A percentile compares a stretch with the other conserved stretches of the same genome.
Evolutionary conservation across 2,329 filamentous ascomycete genomes (phyloP).

Genomic region (Botrytis byssoidea): DNA sequence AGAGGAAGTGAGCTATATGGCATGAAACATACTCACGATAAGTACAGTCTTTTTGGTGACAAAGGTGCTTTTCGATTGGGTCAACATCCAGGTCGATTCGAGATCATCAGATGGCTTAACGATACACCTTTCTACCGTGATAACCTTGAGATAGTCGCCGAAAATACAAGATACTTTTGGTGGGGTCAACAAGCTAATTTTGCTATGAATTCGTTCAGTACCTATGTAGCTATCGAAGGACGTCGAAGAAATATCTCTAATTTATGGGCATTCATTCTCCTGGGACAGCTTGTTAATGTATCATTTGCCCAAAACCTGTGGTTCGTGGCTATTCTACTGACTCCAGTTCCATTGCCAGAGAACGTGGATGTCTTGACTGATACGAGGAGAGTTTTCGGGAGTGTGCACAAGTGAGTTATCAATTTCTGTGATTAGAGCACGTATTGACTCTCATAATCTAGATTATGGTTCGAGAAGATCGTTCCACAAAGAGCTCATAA

Average conservation of each 20-base stretch:
- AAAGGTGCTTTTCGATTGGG: conserved; percentile 36
- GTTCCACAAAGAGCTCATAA: conserved; percentile 45
- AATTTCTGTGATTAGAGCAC: neutral
- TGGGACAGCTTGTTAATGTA: conserved; percentile 59
- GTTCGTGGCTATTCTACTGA: conserved; percentile 57
- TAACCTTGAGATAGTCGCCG: conserved; percentile 52
- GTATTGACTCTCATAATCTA: conserved; percentile 29
- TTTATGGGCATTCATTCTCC: conserved; percentile 54
- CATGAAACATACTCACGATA: conserved; percentile 23
- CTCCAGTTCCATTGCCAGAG: conserved; percentile 48
- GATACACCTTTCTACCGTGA: conserved; percentile 35
- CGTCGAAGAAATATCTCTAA: conserved; percentile 55
- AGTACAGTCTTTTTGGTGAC: conserved; percentile 35
- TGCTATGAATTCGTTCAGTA: conserved; percentile 53
- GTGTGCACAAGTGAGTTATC: conserved; percentile 17
- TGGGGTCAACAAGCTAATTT: conserved; percentile 62
- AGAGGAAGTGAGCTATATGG: conserved; percentile 9
- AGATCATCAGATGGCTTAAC: conserved; percentile 35
- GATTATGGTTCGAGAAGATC: conserved; percentile 39
- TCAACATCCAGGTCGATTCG: conserved; percentile 37
- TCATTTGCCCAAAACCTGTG: conserved; percentile 64
- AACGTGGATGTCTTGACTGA: conserved; percentile 33
- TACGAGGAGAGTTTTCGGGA: neutral
- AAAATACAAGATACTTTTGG: conserved; percentile 56
- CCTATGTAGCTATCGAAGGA: conserved; percentile 59